These are phyloP conservation scores for Adansonia rubrostipa DNA, from an alignment of 441 rosid species.

Conservation along the genomic window DNA sequence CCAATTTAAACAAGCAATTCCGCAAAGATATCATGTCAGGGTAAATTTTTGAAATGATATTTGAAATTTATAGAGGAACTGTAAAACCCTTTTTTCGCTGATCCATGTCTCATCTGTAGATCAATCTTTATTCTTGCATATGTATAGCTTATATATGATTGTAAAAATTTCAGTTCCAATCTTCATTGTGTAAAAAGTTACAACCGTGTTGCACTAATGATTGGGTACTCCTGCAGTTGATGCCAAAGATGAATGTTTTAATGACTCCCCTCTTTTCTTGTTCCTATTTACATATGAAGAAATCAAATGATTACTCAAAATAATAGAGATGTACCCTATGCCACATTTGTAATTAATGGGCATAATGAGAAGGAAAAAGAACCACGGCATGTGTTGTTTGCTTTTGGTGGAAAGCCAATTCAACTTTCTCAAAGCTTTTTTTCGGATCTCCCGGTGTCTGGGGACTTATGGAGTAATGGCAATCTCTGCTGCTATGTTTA, in stretches of 20 bases:
- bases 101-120: background rate
- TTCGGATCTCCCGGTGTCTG: slow-evolving; percentile 64
- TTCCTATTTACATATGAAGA: background rate
- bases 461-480: slow-evolving; percentile 98
- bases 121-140: background rate
- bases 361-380: background rate
- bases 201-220: background rate
- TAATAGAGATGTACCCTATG: background rate
- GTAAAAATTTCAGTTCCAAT: background rate
- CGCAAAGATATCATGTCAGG: background rate
- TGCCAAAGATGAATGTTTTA: background rate
- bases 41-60: slow-evolving; percentile 4
- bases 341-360: background rate
- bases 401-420: slow-evolving; percentile 10
- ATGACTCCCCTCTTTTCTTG: background rate
- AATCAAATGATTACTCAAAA: slow-evolving; percentile 6
- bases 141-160: background rate
- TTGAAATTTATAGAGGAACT: background rate
- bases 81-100: background rate
- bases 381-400: background rate
- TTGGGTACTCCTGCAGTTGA: background rate
- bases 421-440: slow-evolving; percentile 11
- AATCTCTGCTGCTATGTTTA: slow-evolving; percentile 87
- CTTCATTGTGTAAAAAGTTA: background rate
- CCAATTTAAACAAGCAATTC: background rate